Evolutionary conservation across 768 basidiomycete species (phyloP).

Genomic region (Candolleomyces aberdarensis): DNA sequence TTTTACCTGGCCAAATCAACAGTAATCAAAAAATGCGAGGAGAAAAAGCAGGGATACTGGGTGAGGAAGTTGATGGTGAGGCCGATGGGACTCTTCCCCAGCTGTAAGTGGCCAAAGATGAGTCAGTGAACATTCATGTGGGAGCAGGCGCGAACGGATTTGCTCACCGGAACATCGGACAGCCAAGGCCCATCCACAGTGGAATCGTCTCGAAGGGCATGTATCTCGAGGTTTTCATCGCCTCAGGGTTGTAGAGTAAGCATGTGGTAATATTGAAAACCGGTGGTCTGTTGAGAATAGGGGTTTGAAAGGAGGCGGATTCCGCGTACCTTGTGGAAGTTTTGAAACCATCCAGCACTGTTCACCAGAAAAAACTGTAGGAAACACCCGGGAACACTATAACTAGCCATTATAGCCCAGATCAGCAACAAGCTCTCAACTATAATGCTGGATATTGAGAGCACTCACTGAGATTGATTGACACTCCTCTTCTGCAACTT

Average conservation of each 20-base stretch:
- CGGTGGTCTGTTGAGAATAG: no score
- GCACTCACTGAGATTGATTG: constrained; percentile 78
- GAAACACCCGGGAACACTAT: constrained; percentile 81
- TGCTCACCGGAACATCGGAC: constrained; percentile 72
- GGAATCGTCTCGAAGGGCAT: constrained; percentile 66
- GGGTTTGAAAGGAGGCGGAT: not conserved
- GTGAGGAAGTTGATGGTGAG: constrained; percentile 82
- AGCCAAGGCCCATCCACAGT: constrained; percentile 75
- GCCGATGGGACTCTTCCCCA: constrained; percentile 72
- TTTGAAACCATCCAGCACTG: constrained; percentile 86
- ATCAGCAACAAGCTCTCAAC: not conserved
- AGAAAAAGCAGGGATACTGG: no score
- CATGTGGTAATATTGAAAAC: no score
- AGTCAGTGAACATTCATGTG: not conserved
- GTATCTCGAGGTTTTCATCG: no score
- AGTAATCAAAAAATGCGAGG: no score
- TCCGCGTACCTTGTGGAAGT: constrained; percentile 67
- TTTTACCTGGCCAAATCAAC: constrained; percentile 66
- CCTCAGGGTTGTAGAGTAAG: no score
- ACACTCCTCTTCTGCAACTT: constrained; percentile 59
- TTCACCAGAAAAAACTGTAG: constrained; percentile 79
- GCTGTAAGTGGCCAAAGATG: constrained; percentile 31
- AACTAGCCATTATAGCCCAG: constrained; percentile 1
- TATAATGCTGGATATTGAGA: not conserved
- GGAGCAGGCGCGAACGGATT: not conserved